Conservation (phyloP, 2,329 filamentous ascomycete species). For the Chrysoporthe cubensis region DNA sequence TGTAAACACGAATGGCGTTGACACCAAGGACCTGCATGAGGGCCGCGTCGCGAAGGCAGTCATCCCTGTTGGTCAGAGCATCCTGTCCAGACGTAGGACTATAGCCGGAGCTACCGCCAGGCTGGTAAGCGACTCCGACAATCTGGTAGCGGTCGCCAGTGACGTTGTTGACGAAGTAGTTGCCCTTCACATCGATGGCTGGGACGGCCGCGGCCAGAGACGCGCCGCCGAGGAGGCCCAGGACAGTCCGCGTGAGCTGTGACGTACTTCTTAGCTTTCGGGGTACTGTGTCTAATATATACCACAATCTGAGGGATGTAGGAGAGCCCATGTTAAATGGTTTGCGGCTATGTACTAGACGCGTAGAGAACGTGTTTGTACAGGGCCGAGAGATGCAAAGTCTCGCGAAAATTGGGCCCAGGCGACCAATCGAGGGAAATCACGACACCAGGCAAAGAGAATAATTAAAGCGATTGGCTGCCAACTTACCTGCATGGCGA, state of each 20-base stretch:
- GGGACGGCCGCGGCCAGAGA: constrained; percentile 59
- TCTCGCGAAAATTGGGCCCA: too few relatives aligned
- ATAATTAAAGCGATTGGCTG: background rate
- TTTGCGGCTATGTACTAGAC: background rate
- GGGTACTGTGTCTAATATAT: background rate
- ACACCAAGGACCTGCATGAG: constrained; percentile 67
- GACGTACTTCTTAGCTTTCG: background rate
- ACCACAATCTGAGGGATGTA: background rate
- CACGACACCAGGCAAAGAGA: too few relatives aligned
- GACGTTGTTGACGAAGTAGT: constrained; percentile 62
- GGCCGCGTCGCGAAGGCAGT: constrained; percentile 67
- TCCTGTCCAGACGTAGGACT: constrained; percentile 58
- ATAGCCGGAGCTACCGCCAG: constrained; percentile 67
- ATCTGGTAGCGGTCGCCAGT: constrained; percentile 67
- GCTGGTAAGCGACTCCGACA: constrained; percentile 71
- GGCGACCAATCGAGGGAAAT: too few relatives aligned
- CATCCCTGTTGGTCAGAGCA: constrained; percentile 60
- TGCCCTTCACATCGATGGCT: constrained; percentile 59
- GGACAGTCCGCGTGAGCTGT: constrained; percentile 14
- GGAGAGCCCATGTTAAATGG: background rate
- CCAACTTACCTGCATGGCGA: constrained; percentile 11
- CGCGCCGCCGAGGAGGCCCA: constrained; percentile 42
- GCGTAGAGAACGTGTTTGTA: background rate
- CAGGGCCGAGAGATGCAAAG: background rate
- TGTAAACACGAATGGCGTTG: constrained; percentile 73